phyloP scores from a whole-genome alignment of 83 land plant genomes.

The Picea abies region DNA sequence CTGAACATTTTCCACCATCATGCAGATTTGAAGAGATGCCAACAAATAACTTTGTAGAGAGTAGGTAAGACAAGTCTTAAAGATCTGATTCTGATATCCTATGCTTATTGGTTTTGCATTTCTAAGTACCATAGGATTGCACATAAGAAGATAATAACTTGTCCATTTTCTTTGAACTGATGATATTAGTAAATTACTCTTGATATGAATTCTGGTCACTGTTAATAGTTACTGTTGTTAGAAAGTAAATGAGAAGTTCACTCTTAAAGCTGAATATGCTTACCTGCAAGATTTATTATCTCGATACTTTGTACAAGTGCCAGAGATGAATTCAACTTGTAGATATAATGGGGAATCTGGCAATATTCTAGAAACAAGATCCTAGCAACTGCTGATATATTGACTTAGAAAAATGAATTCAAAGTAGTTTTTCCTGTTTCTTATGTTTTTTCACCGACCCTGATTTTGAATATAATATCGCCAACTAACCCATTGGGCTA shows the following conservation, averaged over 20 bases:
- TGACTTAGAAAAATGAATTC: no score
- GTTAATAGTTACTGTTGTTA: neutral
- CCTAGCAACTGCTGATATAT: no score
- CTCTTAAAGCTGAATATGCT: neutral
- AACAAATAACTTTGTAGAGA: constrained; percentile 92
- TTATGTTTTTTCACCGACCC: no score
- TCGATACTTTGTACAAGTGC: no score
- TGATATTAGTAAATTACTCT: neutral
- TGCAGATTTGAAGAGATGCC: constrained; percentile 98
- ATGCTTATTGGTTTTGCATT: neutral
- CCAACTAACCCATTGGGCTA: no score
- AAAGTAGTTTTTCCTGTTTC: no score
- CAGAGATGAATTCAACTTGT: no score
- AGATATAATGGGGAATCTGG: no score
- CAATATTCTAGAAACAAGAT: no score
- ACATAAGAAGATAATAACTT: neutral
- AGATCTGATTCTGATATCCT: neutral
- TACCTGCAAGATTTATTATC: neutral
- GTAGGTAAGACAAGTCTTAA: constrained; percentile 65
- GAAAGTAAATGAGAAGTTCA: no score
- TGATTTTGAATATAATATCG: no score
- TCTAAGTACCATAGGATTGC: neutral
- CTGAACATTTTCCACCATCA: neutral
- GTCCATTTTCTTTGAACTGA: neutral
- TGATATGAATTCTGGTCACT: neutral